Conservation (phyloP, 1,284 basidiomycete genomes). For the Rhodotorula sp. region DNA sequence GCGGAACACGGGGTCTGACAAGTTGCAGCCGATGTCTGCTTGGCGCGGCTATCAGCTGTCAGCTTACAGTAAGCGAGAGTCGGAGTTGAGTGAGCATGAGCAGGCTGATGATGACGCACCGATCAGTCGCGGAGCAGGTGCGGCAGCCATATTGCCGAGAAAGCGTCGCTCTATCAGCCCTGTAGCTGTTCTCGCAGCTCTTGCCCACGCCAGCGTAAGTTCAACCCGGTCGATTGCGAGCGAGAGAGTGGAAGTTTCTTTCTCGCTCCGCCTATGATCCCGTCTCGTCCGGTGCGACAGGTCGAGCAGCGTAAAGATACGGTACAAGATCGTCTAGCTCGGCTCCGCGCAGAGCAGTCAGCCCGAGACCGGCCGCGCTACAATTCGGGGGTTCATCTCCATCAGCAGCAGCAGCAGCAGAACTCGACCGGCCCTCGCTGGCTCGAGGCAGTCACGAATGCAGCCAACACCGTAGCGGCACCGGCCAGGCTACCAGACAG, state of each 20-base stretch:
- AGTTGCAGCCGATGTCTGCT: constrained; percentile 39
- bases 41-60: neutral
- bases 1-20: constrained; percentile 47
- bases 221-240: no score
- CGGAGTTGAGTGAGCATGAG: neutral
- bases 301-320: neutral
- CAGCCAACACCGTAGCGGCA: neutral
- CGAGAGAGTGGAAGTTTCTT: no score
- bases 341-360: constrained; percentile 16
- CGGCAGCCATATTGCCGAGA: neutral
- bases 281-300: neutral
- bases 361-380: neutral
- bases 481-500: neutral
- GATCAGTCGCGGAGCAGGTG: neutral
- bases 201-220: no score
- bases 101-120: neutral
- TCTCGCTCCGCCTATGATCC: constrained; percentile 14
- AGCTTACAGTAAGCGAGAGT: no score
- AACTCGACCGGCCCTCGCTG: neutral
- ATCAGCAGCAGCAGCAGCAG: neutral
- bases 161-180: neutral
- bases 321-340: constrained; percentile 4
- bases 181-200: neutral
- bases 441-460: neutral
- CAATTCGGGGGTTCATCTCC: neutral